A percentile compares a stretch with the other conserved stretches of the same genome.
These are phyloP conservation scores for Piloderma croceum DNA, from an alignment of 768 basidiomycete species.

Conservation along the genomic window DNA sequence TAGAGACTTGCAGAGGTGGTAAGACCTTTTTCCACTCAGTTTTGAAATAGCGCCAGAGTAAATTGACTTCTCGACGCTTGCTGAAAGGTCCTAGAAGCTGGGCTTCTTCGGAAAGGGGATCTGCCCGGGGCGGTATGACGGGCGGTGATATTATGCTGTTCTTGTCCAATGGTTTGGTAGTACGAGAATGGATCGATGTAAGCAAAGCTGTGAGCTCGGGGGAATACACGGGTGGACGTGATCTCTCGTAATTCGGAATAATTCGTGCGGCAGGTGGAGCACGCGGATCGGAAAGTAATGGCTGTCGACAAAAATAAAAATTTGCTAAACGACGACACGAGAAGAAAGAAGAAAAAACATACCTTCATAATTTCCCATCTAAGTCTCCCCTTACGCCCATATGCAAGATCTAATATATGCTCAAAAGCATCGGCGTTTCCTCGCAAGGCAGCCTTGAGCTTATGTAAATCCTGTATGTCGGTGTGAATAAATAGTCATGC, in stretches of 20 bases:
- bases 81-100: constrained; percentile 58
- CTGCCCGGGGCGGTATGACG: constrained; percentile 49
- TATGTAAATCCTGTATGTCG: constrained; percentile 47
- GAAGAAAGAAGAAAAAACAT: constrained; percentile 11
- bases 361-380: constrained; percentile 67
- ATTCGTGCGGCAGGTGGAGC: constrained; percentile 39
- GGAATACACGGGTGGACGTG: constrained; percentile 62
- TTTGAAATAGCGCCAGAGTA: constrained; percentile 61
- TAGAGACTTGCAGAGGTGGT: constrained; percentile 54
- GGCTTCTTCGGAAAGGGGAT: constrained; percentile 54
- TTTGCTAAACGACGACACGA: constrained; percentile 1
- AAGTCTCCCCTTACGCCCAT: constrained; percentile 70
- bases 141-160: constrained; percentile 45
- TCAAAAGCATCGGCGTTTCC: constrained; percentile 47
- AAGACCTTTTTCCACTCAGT: constrained; percentile 47
- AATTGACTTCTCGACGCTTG: constrained; percentile 69
- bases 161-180: constrained; percentile 38
- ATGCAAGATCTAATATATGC: constrained; percentile 61
- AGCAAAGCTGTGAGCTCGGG: constrained; percentile 58
- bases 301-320: constrained; percentile 32
- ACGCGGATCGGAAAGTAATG: constrained; percentile 45
- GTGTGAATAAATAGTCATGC: constrained; percentile 1
- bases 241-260: constrained; percentile 46
- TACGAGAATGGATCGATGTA: constrained; percentile 43
- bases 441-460: constrained; percentile 48